These are phyloP conservation scores for Penicillium canescens DNA, from an alignment of 495 filamentous ascomycete species.

Conservation along the genomic window DNA sequence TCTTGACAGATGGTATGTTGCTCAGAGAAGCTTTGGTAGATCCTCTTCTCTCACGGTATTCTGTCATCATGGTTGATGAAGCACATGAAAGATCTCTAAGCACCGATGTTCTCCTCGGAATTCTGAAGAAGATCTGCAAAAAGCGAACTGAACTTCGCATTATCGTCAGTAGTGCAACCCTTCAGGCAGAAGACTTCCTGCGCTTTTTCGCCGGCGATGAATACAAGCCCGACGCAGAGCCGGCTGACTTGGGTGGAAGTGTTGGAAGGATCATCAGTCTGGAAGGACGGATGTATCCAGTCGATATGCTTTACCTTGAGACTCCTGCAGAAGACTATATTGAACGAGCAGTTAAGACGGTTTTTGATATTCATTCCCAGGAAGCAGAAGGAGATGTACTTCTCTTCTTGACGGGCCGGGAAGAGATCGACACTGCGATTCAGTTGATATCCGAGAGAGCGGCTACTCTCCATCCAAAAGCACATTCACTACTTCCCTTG, in stretches of 20 bases:
- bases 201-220: constrained; percentile 70
- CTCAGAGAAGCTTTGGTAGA: constrained; percentile 93
- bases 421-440: constrained; percentile 86
- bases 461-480: constrained; percentile 68
- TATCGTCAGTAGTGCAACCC: constrained; percentile 89
- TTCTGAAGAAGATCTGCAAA: constrained; percentile 92
- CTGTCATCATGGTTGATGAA: constrained; percentile 98
- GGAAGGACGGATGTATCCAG: constrained; percentile 89
- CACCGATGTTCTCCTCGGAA: constrained; percentile 87
- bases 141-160: constrained; percentile 82
- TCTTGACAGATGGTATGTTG: constrained; percentile 92
- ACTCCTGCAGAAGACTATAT: constrained; percentile 84
- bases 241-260: constrained; percentile 40
- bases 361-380: constrained; percentile 90
- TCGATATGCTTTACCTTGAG: constrained; percentile 85
- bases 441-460: constrained; percentile 78
- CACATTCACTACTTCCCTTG: constrained; percentile 68
- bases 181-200: constrained; percentile 88
- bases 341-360: constrained; percentile 80
- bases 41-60: constrained; percentile 88
- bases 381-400: constrained; percentile 87
- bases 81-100: constrained; percentile 95
- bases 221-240: constrained; percentile 33
- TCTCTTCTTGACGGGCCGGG: constrained; percentile 87
- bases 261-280: constrained; percentile 80